These are phyloP conservation scores for Diutina pseudorugosa DNA, from an alignment of 1,139 yeast genomes.

Conservation along the genomic window DNA sequence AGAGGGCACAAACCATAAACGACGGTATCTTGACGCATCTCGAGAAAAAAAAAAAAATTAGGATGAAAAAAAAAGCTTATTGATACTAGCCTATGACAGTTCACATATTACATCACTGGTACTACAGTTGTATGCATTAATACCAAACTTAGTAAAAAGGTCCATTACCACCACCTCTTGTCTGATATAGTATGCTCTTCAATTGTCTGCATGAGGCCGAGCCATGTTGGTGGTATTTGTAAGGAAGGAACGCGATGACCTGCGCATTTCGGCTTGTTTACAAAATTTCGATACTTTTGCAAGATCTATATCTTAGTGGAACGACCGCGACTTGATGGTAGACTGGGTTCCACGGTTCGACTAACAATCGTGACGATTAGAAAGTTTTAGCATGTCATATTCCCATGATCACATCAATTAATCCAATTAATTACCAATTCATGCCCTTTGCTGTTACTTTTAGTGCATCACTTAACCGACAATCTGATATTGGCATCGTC, in stretches of 20 bases:
- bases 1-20: background rate
- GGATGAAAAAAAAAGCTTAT: background rate
- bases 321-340: background rate
- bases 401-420: no score
- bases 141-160: no score
- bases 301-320: background rate
- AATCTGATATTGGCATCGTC: background rate
- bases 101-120: background rate
- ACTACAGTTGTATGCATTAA: no score
- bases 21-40: background rate
- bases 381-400: no score
- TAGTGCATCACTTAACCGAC: no score
- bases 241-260: background rate
- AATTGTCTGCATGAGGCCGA: no score
- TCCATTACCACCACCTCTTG: no score
- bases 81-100: background rate
- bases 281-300: background rate
- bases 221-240: no score
- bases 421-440: no score
- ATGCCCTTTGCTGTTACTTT: background rate
- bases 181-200: no score
- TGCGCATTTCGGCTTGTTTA: background rate
- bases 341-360: background rate
- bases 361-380: background rate
- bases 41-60: background rate